phyloP scores from a whole-genome alignment of 305 asterid genomes.

The Ilex paraguariensis region DNA sequence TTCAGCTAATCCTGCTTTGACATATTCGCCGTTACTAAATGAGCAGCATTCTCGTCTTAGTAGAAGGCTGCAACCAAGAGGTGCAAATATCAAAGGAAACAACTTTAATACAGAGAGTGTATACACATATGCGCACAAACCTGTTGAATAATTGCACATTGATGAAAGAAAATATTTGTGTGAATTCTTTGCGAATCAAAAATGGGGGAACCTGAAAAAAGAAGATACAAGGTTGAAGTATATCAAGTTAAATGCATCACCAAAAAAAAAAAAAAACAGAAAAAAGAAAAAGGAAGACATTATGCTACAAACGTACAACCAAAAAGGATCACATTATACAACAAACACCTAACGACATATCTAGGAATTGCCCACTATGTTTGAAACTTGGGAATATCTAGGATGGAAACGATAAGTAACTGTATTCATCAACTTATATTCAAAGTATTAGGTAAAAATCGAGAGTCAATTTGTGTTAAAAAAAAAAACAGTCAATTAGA shows the following conservation, averaged over 20 bases:
- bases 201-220: constrained; percentile 84
- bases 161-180: constrained; percentile 88
- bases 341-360: not conserved
- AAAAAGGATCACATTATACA: constrained; percentile 1
- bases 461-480: too few species aligned
- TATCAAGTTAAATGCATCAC: constrained; percentile 6
- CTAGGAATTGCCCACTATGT: too few species aligned
- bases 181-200: constrained; percentile 83
- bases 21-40: constrained; percentile 95
- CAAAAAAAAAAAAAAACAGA: constrained; percentile 1
- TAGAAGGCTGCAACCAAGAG: constrained; percentile 55
- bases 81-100: not conserved
- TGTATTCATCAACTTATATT: too few species aligned
- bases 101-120: constrained; percentile 4
- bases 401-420: too few species aligned
- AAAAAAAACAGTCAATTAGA: too few species aligned
- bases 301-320: too few species aligned
- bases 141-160: constrained; percentile 97
- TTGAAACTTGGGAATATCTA: too few species aligned
- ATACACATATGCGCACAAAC: constrained; percentile 24
- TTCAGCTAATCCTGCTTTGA: constrained; percentile 95
- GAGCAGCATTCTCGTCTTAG: constrained; percentile 98
- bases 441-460: too few species aligned
- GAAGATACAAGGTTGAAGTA: constrained; percentile 7
- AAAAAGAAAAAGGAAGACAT: too few species aligned